Evolutionary conservation across 495 filamentous ascomycete species (phyloP).

Genomic region (Clavariopsis aquatica): DNA sequence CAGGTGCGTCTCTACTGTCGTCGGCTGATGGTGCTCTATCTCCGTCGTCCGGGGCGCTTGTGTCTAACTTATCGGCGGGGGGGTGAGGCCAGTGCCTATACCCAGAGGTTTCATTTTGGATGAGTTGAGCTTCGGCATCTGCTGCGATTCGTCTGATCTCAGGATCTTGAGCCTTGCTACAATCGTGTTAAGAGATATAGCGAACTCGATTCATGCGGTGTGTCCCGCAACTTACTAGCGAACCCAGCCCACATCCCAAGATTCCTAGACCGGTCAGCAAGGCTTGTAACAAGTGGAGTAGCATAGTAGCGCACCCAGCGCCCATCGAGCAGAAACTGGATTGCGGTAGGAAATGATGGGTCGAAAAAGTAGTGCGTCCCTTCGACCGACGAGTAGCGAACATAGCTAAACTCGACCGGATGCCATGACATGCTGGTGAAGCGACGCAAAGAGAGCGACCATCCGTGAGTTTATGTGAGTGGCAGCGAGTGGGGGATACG

Average conservation of each 20-base stretch:
- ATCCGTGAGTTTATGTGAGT: not conserved
- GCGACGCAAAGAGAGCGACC: conserved; percentile 6
- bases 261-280: not conserved
- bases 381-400: conserved; percentile 26
- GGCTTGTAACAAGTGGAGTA: not conserved
- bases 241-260: conserved; percentile 26
- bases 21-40: not conserved
- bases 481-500: conserved; percentile 7
- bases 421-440: conserved; percentile 30
- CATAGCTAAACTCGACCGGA: conserved; percentile 16
- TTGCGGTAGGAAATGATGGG: conserved; percentile 8
- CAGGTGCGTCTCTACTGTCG: not conserved
- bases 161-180: conserved; percentile 17
- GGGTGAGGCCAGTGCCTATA: conserved; percentile 14
- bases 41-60: not conserved
- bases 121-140: conserved; percentile 17
- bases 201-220: not conserved
- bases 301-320: conserved; percentile 12
- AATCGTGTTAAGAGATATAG: not conserved
- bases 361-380: conserved; percentile 32
- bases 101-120: not conserved
- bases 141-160: conserved; percentile 23
- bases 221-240: not conserved
- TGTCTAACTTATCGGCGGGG: not conserved
- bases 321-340: conserved; percentile 31